Conservation (phyloP, 2,329 filamentous ascomycete genomes). For the Iodosphaeria phyllophila region DNA sequence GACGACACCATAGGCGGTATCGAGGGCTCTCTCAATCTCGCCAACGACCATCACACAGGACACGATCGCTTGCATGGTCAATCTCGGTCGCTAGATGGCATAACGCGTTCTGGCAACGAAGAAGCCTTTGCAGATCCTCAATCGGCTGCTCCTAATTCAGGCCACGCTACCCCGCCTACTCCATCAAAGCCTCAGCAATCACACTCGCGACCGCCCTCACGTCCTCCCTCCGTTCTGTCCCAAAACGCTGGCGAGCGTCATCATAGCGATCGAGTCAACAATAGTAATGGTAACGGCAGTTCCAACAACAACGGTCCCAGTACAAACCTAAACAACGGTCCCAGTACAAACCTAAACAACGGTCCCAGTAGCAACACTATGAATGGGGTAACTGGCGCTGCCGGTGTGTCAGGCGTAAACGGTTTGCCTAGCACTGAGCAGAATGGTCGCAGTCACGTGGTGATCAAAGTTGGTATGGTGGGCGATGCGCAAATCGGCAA, state of each 20-base stretch:
- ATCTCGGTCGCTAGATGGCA: slow-evolving; percentile 21
- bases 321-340: too few relatives aligned
- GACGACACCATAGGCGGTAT: slow-evolving; percentile 29
- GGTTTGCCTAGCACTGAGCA: slow-evolving; percentile 5
- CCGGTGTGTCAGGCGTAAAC: too few relatives aligned
- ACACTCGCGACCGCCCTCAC: slow-evolving; percentile 35
- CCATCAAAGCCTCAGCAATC: slow-evolving; percentile 19
- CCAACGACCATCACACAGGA: slow-evolving; percentile 15
- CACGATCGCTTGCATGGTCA: slow-evolving; percentile 13
- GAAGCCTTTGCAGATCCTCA: too few relatives aligned
- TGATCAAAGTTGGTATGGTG: slow-evolving; percentile 99
- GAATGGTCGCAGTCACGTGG: slow-evolving; percentile 52
- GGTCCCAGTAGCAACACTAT: too few relatives aligned
- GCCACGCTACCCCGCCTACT: slow-evolving; percentile 27
- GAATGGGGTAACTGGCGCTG: too few relatives aligned
- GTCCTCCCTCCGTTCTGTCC: slow-evolving; percentile 34
- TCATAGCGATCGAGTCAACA: slow-evolving; percentile 25
- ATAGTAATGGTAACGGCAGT: slow-evolving; percentile 17
- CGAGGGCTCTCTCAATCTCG: slow-evolving; percentile 24
- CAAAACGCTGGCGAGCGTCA: slow-evolving; percentile 18
- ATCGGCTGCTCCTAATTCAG: slow-evolving; percentile 19
- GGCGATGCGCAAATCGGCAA: slow-evolving; percentile 98
- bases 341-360: too few relatives aligned
- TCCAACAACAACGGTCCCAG: too few relatives aligned
- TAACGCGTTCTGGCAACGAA: slow-evolving; percentile 4